These are phyloP conservation scores for Taiozyma sp. DNA, from an alignment of 1,139 yeast genomes.

Conservation along the genomic window DNA sequence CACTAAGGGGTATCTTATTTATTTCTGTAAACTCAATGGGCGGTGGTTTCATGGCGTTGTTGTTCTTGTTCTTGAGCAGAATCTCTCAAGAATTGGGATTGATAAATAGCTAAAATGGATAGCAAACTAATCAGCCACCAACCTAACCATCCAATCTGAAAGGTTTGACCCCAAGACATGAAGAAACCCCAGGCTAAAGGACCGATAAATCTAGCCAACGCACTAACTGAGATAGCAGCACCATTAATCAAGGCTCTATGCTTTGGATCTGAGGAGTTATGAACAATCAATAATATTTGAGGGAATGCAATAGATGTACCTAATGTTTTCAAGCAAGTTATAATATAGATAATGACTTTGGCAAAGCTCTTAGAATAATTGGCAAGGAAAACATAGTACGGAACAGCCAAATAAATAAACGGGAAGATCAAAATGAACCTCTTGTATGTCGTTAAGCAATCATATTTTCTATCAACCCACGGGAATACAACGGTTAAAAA, in stretches of 20 bases:
- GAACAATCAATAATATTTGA: constrained; percentile 39
- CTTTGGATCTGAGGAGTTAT: constrained; percentile 41
- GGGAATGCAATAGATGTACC: constrained; percentile 37
- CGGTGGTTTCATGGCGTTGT: not conserved
- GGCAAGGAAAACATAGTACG: constrained; percentile 40
- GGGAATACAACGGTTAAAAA: constrained; percentile 52
- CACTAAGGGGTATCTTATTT: not conserved
- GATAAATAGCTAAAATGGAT: constrained; percentile 28
- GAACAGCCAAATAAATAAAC: constrained; percentile 42
- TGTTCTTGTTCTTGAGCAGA: constrained; percentile 19
- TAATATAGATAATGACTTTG: constrained; percentile 15
- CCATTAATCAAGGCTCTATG: constrained; percentile 51
- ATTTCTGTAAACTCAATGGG: not conserved
- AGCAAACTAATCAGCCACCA: constrained; percentile 44
- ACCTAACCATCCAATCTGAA: constrained; percentile 42
- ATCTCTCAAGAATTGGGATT: constrained; percentile 19
- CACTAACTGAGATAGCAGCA: constrained; percentile 41
- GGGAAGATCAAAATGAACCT: constrained; percentile 41
- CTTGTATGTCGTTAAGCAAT: constrained; percentile 42
- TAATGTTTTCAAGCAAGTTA: constrained; percentile 30
- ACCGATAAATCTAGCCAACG: constrained; percentile 54
- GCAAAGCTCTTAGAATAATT: constrained; percentile 6
- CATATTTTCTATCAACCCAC: constrained; percentile 44
- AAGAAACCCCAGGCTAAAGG: constrained; percentile 57
- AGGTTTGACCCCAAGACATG: constrained; percentile 43